Conservation (phyloP, 164 flowering plant genomes). For the Santalum album region DNA sequence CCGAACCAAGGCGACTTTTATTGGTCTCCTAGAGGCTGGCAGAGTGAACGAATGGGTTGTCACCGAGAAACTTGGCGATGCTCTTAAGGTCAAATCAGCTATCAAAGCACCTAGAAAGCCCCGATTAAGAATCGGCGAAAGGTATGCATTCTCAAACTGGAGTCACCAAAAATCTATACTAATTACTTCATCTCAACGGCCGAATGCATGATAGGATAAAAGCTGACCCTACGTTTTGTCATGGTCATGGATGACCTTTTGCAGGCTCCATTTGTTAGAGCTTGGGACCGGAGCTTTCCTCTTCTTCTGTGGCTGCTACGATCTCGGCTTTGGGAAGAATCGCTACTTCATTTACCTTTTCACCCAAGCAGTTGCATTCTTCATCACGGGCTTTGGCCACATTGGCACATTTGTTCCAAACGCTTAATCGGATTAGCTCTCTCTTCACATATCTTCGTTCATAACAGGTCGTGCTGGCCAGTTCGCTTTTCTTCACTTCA, state of each 20-base stretch:
- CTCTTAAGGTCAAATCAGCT: not conserved
- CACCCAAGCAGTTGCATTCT: constrained; percentile 64
- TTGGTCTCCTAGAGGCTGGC: constrained; percentile 3
- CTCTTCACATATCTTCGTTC: not conserved
- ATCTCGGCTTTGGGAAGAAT: constrained; percentile 48
- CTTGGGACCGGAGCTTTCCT: constrained; percentile 51
- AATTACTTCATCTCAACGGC: not conserved
- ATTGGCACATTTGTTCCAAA: constrained; percentile 67
- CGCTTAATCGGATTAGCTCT: constrained; percentile 17
- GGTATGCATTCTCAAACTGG: not conserved
- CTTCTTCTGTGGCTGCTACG: constrained; percentile 59
- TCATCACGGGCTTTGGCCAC: constrained; percentile 63
- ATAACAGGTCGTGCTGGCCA: no score
- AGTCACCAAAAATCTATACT: not conserved
- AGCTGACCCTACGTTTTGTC: not conserved
- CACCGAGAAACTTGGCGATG: constrained; percentile 6
- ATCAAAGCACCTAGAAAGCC: not conserved
- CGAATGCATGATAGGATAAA: not conserved
- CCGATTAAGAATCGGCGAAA: not conserved
- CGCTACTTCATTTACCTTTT: constrained; percentile 61
- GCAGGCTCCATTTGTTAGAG: constrained; percentile 59
- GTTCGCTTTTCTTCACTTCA: not conserved
- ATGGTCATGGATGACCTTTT: not conserved
- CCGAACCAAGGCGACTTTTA: constrained; percentile 2
- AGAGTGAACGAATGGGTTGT: constrained; percentile 6